A percentile compares a stretch with the other conserved stretches of the same genome.
Evolutionary conservation across 129 eudicot genomes (phyloP).

Genomic region (Apium graveolens): DNA sequence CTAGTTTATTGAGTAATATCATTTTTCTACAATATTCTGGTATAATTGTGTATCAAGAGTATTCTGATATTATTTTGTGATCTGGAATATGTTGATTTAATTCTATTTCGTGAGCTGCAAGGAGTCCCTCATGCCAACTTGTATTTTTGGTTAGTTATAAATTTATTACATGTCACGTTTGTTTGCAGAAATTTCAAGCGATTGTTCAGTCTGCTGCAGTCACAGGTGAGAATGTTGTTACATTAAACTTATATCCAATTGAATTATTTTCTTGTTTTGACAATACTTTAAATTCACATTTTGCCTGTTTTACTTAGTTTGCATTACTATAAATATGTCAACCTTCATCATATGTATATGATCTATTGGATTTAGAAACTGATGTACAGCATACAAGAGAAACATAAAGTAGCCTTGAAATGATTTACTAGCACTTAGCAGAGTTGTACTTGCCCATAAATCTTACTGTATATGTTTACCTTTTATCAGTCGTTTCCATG

Average conservation of each 20-base stretch:
- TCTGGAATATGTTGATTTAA: background rate
- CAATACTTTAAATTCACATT: background rate
- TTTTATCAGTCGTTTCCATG: background rate
- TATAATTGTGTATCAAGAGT: background rate
- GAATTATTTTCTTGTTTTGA: background rate
- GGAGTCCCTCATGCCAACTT: background rate
- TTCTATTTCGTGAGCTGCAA: background rate
- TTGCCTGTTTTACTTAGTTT: background rate
- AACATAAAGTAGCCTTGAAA: background rate
- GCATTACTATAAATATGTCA: background rate
- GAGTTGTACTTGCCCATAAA: background rate
- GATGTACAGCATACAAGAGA: background rate
- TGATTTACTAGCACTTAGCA: background rate
- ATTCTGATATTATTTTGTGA: background rate
- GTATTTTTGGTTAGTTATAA: background rate
- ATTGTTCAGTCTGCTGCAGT: slow-evolving; percentile 45
- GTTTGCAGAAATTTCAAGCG: slow-evolving; percentile 74
- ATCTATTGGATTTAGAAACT: background rate
- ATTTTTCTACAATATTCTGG: background rate
- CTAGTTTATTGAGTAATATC: background rate
- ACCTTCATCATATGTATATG: background rate
- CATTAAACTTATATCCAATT: slow-evolving; percentile 1
- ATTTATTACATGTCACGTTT: background rate
- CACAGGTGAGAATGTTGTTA: slow-evolving; percentile 37
- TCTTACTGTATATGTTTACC: background rate